Conservation (phyloP, 176 grass and related monocot genomes). For the Raddia guianensis region DNA sequence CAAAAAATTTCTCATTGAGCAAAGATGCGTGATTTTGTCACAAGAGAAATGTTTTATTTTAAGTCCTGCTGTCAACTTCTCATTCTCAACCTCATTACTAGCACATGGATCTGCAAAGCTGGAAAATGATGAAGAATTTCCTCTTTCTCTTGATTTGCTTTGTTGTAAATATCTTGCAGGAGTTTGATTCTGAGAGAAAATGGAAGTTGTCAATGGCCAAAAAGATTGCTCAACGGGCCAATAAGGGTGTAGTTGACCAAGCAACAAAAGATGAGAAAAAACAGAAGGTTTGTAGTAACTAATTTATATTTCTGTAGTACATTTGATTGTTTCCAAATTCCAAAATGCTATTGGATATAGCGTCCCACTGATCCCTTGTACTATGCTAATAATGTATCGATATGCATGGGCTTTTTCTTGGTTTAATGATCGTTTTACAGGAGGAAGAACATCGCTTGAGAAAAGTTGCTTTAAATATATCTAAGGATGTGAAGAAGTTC, state of each 20-base stretch:
- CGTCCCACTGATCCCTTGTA: not conserved
- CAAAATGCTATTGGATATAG: conserved; percentile 9
- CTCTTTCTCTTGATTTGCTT: conserved; percentile 19
- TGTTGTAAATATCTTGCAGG: conserved; percentile 54
- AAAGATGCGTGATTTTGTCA: not conserved
- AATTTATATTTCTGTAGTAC: conserved; percentile 17
- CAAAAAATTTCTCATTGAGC: not conserved
- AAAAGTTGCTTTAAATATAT: conserved; percentile 95
- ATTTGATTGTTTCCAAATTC: conserved; percentile 31
- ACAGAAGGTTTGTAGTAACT: conserved; percentile 66
- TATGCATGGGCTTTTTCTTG: not conserved
- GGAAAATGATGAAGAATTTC: not conserved
- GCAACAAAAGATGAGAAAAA: conserved; percentile 88
- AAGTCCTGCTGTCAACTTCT: not conserved
- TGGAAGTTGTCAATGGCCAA: conserved; percentile 96
- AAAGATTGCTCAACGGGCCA: conserved; percentile 83
- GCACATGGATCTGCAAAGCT: not conserved
- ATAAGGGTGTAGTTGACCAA: conserved; percentile 77
- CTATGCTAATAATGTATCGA: conserved; percentile 10
- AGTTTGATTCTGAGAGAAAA: conserved; percentile 98
- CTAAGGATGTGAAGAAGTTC: conserved; percentile 99
- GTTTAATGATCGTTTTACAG: conserved; percentile 44
- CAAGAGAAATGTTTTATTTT: not conserved
- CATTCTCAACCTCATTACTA: not conserved
- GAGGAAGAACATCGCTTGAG: conserved; percentile 89